Evolutionary conservation across 192 early-diverging fungal species (phyloP).

Genomic region (Chytriomyces hyalinus): DNA sequence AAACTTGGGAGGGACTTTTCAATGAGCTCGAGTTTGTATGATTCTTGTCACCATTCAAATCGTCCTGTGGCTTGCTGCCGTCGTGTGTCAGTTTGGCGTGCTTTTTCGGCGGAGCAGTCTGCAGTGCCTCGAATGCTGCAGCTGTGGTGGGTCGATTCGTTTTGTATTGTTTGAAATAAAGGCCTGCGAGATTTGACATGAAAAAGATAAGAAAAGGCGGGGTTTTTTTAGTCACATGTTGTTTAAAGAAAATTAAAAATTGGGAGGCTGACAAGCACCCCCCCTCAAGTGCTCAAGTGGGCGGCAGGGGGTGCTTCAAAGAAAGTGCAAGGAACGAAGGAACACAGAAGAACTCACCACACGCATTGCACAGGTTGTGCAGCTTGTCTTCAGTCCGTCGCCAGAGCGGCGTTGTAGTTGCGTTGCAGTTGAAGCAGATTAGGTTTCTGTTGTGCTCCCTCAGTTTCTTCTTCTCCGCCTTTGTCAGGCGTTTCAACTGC

Average conservation of each 20-base stretch:
- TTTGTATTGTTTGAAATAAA: slow-evolving; percentile 20
- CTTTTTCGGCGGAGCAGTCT: neutral
- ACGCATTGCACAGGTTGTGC: slow-evolving; percentile 83
- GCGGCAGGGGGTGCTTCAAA: neutral
- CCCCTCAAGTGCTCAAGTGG: neutral
- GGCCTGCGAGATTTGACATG: neutral
- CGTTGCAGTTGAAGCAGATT: slow-evolving; percentile 76
- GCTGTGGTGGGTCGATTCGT: neutral
- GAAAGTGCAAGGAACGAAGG: too few relatives aligned
- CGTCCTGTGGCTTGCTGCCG: neutral
- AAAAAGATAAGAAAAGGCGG: too few relatives aligned
- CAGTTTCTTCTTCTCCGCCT: slow-evolving; percentile 37
- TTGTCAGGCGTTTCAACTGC: neutral
- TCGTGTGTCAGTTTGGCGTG: neutral
- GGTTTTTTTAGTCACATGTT: neutral
- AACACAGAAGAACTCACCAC: too few relatives aligned
- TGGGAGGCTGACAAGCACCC: neutral
- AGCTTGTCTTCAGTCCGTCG: slow-evolving; percentile 69
- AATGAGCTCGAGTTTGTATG: neutral
- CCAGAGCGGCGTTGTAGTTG: slow-evolving; percentile 79
- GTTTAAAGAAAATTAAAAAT: neutral
- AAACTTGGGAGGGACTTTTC: neutral
- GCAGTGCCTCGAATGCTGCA: neutral
- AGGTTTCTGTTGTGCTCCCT: slow-evolving; percentile 36
- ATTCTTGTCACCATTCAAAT: neutral